phyloP scores from a whole-genome alignment of 805 yeast genomes.

The Saccharomyces jurei region DNA sequence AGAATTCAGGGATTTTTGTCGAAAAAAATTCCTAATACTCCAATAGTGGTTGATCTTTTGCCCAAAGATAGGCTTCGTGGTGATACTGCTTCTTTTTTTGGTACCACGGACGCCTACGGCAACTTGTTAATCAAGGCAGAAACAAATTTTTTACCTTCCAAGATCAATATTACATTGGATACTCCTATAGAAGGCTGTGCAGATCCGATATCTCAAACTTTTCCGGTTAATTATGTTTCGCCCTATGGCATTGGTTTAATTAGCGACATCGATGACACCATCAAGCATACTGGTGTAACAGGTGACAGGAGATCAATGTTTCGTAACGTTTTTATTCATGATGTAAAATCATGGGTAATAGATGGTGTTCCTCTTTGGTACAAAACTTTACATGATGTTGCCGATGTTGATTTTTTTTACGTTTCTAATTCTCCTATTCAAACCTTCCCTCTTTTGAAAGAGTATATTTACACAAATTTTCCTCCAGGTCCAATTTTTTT shows the following conservation, averaged over 20 bases:
- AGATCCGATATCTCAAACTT: constrained; percentile 9
- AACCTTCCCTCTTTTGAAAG: constrained; percentile 45
- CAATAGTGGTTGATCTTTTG: constrained; percentile 47
- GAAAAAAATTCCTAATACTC: constrained; percentile 51
- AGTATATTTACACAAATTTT: constrained; percentile 33
- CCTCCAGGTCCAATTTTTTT: constrained; percentile 82
- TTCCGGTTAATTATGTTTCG: constrained; percentile 13
- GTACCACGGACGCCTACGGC: constrained; percentile 59
- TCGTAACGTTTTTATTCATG: constrained; percentile 65
- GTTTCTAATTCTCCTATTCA: constrained; percentile 97
- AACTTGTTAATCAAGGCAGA: constrained; percentile 47
- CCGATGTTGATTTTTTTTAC: constrained; percentile 64
- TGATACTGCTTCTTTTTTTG: constrained; percentile 33
- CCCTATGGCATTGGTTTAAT: constrained; percentile 60
- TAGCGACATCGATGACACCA: constrained; percentile 91
- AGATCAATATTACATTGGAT: constrained; percentile 18
- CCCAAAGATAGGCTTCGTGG: neutral
- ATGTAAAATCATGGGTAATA: constrained; percentile 58
- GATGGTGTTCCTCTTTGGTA: constrained; percentile 74
- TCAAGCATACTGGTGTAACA: constrained; percentile 81
- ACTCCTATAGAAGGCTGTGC: constrained; percentile 12
- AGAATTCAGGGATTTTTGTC: constrained; percentile 67
- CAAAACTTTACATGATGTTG: constrained; percentile 36
- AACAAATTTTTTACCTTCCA: constrained; percentile 50
- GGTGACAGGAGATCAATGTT: constrained; percentile 81